These are phyloP conservation scores for Insectozyma bohioensis DNA, from an alignment of 1,139 yeast genomes.

Conservation along the genomic window DNA sequence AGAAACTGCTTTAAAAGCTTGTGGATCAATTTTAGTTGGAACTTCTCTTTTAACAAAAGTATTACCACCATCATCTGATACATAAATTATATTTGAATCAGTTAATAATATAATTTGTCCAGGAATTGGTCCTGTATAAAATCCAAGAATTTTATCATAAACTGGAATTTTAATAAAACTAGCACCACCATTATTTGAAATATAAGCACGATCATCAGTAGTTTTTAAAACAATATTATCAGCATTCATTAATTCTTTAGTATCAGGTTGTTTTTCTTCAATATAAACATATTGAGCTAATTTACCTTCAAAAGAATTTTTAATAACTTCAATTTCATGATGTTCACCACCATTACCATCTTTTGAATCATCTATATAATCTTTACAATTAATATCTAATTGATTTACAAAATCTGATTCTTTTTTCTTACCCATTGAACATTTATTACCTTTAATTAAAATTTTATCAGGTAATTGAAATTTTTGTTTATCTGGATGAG, in stretches of 20 bases:
- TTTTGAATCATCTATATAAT: conserved; percentile 26
- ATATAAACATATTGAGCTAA: conserved; percentile 60
- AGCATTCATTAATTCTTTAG: conserved; percentile 38
- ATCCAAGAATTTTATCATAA: conserved; percentile 50
- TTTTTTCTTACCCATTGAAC: conserved; percentile 30
- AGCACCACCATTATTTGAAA: conserved; percentile 81
- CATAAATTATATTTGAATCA: conserved; percentile 46
- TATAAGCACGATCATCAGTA: conserved; percentile 46
- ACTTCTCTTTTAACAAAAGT: conserved; percentile 44
- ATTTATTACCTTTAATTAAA: conserved; percentile 51
- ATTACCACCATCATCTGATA: conserved; percentile 69
- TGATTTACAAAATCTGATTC: conserved; percentile 25
- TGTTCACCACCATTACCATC: conserved; percentile 27
- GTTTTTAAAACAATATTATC: conserved; percentile 77
- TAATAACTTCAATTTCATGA: conserved; percentile 11
- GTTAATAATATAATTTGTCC: conserved; percentile 66
- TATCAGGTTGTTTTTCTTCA: conserved; percentile 39
- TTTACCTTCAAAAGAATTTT: conserved; percentile 39
- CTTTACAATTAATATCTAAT: conserved; percentile 33
- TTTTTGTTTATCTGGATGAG: conserved; percentile 16
- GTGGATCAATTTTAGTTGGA: conserved; percentile 49
- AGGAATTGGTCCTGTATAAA: conserved; percentile 61
- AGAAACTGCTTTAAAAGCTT: conserved; percentile 40
- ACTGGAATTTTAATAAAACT: conserved; percentile 51
- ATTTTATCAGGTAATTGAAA: conserved; percentile 37